Conservation (phyloP, 2,329 filamentous ascomycete genomes). For the Beauveria caledonica region DNA sequence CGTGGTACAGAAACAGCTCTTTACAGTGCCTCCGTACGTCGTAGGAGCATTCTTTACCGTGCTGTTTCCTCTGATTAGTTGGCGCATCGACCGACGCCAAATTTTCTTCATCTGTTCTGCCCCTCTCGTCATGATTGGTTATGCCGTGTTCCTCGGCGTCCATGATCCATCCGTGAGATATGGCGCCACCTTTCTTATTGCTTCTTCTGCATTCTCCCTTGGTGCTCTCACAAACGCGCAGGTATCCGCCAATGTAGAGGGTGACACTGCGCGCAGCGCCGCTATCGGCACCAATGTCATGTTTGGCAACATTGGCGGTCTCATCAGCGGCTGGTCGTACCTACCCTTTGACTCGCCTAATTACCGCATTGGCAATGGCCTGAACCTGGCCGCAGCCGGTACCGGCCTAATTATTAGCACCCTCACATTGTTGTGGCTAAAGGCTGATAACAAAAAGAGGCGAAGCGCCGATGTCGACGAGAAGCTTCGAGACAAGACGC, state of each 20-base stretch:
- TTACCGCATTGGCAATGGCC: constrained; percentile 62
- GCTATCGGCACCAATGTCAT: constrained; percentile 61
- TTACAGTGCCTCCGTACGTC: constrained; percentile 62
- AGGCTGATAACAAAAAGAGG: constrained; percentile 50
- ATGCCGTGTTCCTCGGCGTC: constrained; percentile 61
- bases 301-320: constrained; percentile 64
- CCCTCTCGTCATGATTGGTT: constrained; percentile 59
- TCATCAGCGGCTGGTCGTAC: constrained; percentile 59
- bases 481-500: constrained; percentile 45
- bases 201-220: constrained; percentile 53
- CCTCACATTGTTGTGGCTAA: constrained; percentile 50
- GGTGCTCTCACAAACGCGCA: constrained; percentile 60
- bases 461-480: constrained; percentile 42
- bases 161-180: constrained; percentile 48
- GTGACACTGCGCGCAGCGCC: constrained; percentile 58
- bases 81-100: constrained; percentile 50
- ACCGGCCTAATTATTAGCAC: constrained; percentile 42
- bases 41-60: constrained; percentile 61
- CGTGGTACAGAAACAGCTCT: constrained; percentile 57
- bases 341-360: constrained; percentile 54
- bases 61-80: constrained; percentile 52
- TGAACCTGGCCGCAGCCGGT: constrained; percentile 53
- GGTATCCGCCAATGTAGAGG: constrained; percentile 61
- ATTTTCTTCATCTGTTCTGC: constrained; percentile 53
- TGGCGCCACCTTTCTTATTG: constrained; percentile 62